These are phyloP conservation scores for Atalantia buxifolia DNA, from an alignment of 345 rosid genomes.

Conservation along the genomic window DNA sequence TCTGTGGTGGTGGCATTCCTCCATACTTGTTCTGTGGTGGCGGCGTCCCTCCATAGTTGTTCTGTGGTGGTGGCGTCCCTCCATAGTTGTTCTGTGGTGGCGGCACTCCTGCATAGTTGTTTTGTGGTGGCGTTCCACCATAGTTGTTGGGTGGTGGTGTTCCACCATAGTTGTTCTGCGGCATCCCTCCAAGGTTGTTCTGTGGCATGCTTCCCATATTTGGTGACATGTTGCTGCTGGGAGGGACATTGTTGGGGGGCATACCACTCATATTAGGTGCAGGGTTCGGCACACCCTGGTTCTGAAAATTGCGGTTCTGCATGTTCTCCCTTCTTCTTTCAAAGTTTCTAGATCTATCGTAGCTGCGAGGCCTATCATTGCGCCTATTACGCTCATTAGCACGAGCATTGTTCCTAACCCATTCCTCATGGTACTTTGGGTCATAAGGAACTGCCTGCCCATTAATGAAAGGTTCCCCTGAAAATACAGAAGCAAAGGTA, in stretches of 20 bases:
- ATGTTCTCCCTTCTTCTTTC: conserved; percentile 88
- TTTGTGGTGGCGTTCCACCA: conserved; percentile 15
- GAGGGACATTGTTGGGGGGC: conserved; percentile 15
- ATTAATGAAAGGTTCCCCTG: conserved; percentile 94
- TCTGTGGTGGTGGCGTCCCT: conserved; percentile 14
- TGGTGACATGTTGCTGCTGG: conserved; percentile 10
- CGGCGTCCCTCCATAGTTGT: conserved; percentile 18
- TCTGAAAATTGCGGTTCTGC: conserved; percentile 24
- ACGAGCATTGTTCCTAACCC: conserved; percentile 88
- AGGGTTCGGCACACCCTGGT: conserved; percentile 39
- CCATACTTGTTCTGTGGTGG: conserved; percentile 24
- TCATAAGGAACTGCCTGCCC: conserved; percentile 97
- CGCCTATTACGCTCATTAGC: conserved; percentile 91
- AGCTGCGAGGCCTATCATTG: conserved; percentile 73
- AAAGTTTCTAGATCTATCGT: conserved; percentile 78
- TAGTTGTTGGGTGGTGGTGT: conserved; percentile 14
- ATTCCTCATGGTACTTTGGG: conserved; percentile 94
- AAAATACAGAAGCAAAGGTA: background rate
- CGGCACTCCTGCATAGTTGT: conserved; percentile 15
- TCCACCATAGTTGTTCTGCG: conserved; percentile 19
- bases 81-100: conserved; percentile 21
- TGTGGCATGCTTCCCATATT: conserved; percentile 26
- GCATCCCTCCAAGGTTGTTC: conserved; percentile 20
- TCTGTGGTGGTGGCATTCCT: background rate
- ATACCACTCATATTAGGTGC: conserved; percentile 15